These are phyloP conservation scores for Pyronema omphalodes DNA, from an alignment of 495 filamentous ascomycete species.

Conservation along the genomic window DNA sequence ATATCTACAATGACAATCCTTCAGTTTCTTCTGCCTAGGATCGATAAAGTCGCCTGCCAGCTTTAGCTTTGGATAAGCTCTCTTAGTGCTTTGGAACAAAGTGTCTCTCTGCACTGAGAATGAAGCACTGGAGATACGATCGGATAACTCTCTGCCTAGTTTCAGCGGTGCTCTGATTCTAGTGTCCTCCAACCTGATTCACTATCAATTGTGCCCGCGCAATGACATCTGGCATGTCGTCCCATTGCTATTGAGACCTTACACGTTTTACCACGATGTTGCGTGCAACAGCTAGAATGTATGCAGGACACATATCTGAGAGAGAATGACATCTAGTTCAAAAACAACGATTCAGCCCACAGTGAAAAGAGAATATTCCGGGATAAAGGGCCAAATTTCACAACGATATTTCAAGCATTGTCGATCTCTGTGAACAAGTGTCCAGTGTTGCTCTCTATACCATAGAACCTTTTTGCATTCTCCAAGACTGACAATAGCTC, in stretches of 20 bases:
- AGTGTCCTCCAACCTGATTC: no score
- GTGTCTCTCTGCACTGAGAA: no score
- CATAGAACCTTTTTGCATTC: background rate
- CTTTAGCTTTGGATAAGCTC: no score
- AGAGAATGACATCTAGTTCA: background rate
- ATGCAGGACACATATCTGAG: background rate
- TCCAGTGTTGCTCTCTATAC: background rate
- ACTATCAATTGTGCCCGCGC: no score
- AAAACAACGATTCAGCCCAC: no score
- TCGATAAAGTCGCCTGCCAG: no score
- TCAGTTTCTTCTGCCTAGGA: no score
- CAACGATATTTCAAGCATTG: background rate
- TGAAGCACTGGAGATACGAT: no score
- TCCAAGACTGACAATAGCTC: background rate
- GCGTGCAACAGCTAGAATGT: background rate
- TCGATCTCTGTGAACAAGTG: background rate
- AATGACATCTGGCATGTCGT: background rate
- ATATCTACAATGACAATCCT: no score
- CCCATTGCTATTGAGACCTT: slow-evolving; percentile 2
- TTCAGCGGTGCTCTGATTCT: no score
- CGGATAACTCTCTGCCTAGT: no score
- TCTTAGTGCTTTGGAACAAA: no score
- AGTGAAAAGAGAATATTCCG: background rate
- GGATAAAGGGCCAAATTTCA: background rate
- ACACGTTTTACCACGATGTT: slow-evolving; percentile 4